Conservation (phyloP, 2,329 filamentous ascomycete genomes). For the Pseudocercospora cruenta region DNA sequence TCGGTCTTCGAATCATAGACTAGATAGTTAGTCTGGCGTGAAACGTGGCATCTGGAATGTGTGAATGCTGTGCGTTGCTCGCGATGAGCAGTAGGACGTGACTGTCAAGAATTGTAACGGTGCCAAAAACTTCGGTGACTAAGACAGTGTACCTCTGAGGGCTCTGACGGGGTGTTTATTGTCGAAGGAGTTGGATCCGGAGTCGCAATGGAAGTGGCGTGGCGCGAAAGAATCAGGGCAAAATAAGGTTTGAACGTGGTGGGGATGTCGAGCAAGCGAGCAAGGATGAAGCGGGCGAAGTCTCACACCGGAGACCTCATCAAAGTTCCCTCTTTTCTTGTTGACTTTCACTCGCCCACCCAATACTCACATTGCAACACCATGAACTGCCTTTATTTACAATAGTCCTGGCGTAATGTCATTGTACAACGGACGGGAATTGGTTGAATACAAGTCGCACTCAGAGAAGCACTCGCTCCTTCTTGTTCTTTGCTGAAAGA, state of each 20-base stretch:
- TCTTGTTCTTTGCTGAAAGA: slow-evolving; percentile 12
- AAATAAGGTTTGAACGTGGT: not conserved
- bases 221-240: not conserved
- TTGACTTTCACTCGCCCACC: not conserved
- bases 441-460: slow-evolving; percentile 39
- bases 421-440: slow-evolving; percentile 41
- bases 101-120: no score
- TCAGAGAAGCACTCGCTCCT: slow-evolving; percentile 21
- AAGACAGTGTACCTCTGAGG: no score
- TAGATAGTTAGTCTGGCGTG: not conserved
- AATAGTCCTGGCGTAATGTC: slow-evolving; percentile 31
- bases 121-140: no score
- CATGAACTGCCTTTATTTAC: not conserved
- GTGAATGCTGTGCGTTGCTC: not conserved
- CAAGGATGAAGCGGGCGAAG: not conserved
- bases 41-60: not conserved
- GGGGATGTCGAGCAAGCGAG: not conserved
- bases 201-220: not conserved
- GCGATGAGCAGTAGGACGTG: no score
- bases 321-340: not conserved
- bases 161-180: no score
- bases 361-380: not conserved
- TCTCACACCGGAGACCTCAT: not conserved
- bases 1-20: not conserved
- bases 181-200: not conserved